These are phyloP conservation scores for Erodium maritimum DNA, from an alignment of 345 rosid species.

Conservation along the genomic window DNA sequence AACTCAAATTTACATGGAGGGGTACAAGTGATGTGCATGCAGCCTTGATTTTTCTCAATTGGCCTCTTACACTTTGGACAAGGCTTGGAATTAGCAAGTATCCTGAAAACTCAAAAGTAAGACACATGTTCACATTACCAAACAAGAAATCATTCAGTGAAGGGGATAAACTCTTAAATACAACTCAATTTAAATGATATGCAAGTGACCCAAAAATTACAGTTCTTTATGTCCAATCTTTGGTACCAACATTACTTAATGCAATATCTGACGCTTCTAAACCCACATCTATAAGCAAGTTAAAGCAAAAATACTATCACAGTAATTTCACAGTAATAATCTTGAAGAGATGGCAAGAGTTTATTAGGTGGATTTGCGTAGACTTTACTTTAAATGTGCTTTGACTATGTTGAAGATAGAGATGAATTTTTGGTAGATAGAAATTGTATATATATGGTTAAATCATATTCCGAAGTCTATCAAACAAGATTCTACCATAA, in stretches of 20 bases:
- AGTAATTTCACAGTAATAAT: too few relatives aligned
- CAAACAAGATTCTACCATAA: too few relatives aligned
- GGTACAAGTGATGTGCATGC: conserved; percentile 98
- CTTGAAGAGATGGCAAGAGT: too few relatives aligned
- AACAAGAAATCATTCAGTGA: not conserved
- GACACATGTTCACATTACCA: not conserved
- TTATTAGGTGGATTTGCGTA: too few relatives aligned
- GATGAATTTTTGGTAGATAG: too few relatives aligned
- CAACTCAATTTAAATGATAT: not conserved
- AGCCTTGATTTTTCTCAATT: conserved; percentile 97
- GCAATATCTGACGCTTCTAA: not conserved
- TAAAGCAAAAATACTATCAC: too few relatives aligned
- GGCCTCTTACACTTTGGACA: conserved; percentile 99
- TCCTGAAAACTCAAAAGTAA: conserved; percentile 39
- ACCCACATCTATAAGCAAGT: not conserved
- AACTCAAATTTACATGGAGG: conserved; percentile 99
- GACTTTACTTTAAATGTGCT: too few relatives aligned
- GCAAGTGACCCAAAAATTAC: too few relatives aligned
- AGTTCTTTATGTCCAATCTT: not conserved
- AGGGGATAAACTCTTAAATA: not conserved
- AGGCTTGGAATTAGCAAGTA: conserved; percentile 98
- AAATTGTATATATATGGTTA: too few relatives aligned
- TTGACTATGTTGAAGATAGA: too few relatives aligned
- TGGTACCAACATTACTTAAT: not conserved
- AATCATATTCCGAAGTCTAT: too few relatives aligned